These are phyloP conservation scores for Aspergillus nanangensis DNA, from an alignment of 495 filamentous ascomycete species.

Conservation along the genomic window DNA sequence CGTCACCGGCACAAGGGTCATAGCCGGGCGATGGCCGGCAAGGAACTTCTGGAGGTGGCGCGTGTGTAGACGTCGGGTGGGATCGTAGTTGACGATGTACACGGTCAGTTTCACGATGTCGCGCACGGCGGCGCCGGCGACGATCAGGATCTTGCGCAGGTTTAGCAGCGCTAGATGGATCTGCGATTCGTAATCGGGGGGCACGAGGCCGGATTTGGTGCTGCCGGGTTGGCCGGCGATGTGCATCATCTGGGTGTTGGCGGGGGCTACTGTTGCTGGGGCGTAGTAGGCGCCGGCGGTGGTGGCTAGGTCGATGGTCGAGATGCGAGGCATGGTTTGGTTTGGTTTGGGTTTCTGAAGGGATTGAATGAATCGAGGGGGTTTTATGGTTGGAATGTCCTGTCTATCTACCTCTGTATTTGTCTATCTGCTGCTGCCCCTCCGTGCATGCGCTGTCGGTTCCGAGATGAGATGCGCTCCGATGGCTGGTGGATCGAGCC, in stretches of 20 bases:
- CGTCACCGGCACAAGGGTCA: slow-evolving; percentile 28
- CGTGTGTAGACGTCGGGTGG: slow-evolving; percentile 14
- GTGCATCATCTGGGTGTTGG: not conserved
- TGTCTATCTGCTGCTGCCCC: too few relatives aligned
- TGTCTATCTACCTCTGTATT: too few relatives aligned
- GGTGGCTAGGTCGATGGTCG: not conserved
- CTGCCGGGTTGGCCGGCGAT: slow-evolving; percentile 22
- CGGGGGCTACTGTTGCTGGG: not conserved
- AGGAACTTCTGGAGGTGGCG: slow-evolving; percentile 24
- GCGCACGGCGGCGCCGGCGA: slow-evolving; percentile 4
- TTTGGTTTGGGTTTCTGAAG: not conserved
- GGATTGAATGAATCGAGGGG: not conserved
- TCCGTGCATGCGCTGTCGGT: too few relatives aligned
- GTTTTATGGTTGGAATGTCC: too few relatives aligned
- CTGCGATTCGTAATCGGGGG: slow-evolving; percentile 19
- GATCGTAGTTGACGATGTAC: slow-evolving; percentile 30
- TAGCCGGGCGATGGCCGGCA: slow-evolving; percentile 21
- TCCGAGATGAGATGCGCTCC: too few relatives aligned
- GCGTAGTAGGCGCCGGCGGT: not conserved
- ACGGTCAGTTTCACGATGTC: slow-evolving; percentile 27
- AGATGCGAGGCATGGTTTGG: not conserved
- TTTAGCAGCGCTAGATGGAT: slow-evolving; percentile 25
- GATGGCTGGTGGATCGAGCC: too few relatives aligned
- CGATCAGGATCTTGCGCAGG: slow-evolving; percentile 9
- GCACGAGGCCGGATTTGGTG: slow-evolving; percentile 14